Evolutionary conservation across 306 rosid species (phyloP), one percentile per base, ranked within the genome.

Genomic region (Casuarina equisetifolia): DNA sequence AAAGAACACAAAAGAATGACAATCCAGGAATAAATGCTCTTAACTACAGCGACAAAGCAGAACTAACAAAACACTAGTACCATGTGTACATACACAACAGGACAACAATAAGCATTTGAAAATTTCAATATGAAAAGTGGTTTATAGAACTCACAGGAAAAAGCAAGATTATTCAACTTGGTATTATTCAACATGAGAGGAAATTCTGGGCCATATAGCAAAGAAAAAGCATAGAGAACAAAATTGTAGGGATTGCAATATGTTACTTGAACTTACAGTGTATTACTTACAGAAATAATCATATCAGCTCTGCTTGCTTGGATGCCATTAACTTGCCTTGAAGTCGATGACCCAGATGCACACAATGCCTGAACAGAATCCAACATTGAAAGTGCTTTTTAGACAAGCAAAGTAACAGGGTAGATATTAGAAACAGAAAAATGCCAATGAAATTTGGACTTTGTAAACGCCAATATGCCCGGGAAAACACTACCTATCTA

Each of bases 241-340:
- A n/a, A n/a, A 67, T 67, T 9, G 3, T 0, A 67, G n/a, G 16
- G 46, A 67, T 67, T 67, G 35, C 71, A 40, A 25, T 5, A n/a
- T 64, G 10, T 43, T 59, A 53, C 73, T 12, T 67, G 71, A 61
- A 57, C 64, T 63, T 80, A 48, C 53, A 35, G 66, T 55, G 6
- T 74, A 53, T 43, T 70, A 84, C 97, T 82, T 84, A 95, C 98
- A 64, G 96, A 83, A 78, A 88, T 86, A 69, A 95, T 92, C 95
- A 95, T 85, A 84, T 80, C 88, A 75, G 96, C 97, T 85, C 88
- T 92, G 82, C 85, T 82, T 46, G 64, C 5, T 8, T 77, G 77
- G 77, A 95, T 82, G 84, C 98, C 98, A 79, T 88, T 92, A 63
- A 81, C 82, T 50, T 84, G 88, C 80, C 80, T 84, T 51, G 82